Conservation (phyloP, 2,329 filamentous ascomycete species). For the Cadophora sp. region DNA sequence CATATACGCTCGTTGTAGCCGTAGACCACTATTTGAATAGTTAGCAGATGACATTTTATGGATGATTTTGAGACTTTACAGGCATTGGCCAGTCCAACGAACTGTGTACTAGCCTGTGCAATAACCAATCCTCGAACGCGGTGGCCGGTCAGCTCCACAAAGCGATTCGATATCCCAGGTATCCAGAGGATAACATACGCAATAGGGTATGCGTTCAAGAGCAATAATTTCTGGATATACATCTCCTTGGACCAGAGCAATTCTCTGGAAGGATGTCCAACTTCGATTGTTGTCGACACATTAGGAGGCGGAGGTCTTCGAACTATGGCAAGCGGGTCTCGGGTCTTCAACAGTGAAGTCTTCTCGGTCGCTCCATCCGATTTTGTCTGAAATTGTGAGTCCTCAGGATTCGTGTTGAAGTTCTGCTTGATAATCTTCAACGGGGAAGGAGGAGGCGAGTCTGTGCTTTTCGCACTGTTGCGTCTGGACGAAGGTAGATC, state of each 20-base stretch:
- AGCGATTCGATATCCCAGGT: conserved; percentile 47
- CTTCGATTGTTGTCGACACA: not conserved
- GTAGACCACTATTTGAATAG: conserved; percentile 41
- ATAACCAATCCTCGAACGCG: conserved; percentile 39
- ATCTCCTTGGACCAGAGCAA: conserved; percentile 15
- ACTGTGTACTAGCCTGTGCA: conserved; percentile 48
- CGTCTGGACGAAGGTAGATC: not conserved
- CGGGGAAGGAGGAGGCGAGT: conserved; percentile 16
- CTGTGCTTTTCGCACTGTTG: not conserved
- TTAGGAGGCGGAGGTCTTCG: conserved; percentile 18
- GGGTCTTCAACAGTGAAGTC: conserved; percentile 20
- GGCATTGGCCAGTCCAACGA: conserved; percentile 48
- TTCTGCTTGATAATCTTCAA: conserved; percentile 24
- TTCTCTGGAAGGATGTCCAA: not conserved
- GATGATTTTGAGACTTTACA: not conserved
- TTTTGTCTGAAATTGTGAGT: not conserved
- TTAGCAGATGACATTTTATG: not conserved
- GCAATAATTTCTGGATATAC: conserved; percentile 41
- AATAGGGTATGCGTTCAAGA: conserved; percentile 49
- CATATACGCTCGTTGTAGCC: conserved; percentile 45
- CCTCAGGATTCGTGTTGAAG: not conserved
- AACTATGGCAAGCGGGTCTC: conserved; percentile 26
- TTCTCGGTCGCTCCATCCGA: not conserved
- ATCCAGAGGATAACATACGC: conserved; percentile 49
- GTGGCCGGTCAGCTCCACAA: conserved; percentile 39